Evolutionary conservation across 2,329 filamentous ascomycete genomes (phyloP).

Genomic region (Cladophialophora psammophila): DNA sequence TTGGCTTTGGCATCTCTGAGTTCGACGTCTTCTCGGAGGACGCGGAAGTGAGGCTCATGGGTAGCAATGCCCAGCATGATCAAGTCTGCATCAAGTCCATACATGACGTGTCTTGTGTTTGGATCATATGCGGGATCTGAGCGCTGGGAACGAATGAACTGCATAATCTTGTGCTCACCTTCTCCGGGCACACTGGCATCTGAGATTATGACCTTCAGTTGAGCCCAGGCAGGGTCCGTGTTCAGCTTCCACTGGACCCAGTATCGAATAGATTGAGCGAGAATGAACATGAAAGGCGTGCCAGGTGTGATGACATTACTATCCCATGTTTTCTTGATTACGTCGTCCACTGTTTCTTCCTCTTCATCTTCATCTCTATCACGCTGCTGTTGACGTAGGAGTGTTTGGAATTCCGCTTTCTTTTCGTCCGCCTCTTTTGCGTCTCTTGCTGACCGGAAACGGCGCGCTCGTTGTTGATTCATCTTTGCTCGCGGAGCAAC

Average conservation of each 20-base stretch:
- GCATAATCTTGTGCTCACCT: conserved; percentile 99
- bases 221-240: conserved; percentile 93
- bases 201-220: conserved; percentile 96
- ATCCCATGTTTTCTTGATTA: conserved; percentile 90
- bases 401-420: conserved; percentile 83
- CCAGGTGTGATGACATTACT: conserved; percentile 88
- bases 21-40: conserved; percentile 96
- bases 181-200: conserved; percentile 97
- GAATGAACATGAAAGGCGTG: conserved; percentile 97
- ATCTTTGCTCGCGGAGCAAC: conserved; percentile 98
- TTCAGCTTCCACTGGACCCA: conserved; percentile 99
- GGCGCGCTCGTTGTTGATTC: conserved; percentile 97
- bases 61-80: conserved; percentile 98
- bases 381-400: conserved; percentile 73
- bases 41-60: conserved; percentile 95
- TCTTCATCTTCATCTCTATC: conserved; percentile 70
- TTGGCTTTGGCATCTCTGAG: conserved; percentile 84
- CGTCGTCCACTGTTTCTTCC: conserved; percentile 61
- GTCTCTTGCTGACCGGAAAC: conserved; percentile 93
- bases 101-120: conserved; percentile 97
- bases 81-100: conserved; percentile 94
- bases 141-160: conserved; percentile 93
- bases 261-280: conserved; percentile 87
- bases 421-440: conserved; percentile 93
- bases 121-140: conserved; percentile 90